Conservation (phyloP, 129 eudicot genomes). For the Flaveria brownii region DNA sequence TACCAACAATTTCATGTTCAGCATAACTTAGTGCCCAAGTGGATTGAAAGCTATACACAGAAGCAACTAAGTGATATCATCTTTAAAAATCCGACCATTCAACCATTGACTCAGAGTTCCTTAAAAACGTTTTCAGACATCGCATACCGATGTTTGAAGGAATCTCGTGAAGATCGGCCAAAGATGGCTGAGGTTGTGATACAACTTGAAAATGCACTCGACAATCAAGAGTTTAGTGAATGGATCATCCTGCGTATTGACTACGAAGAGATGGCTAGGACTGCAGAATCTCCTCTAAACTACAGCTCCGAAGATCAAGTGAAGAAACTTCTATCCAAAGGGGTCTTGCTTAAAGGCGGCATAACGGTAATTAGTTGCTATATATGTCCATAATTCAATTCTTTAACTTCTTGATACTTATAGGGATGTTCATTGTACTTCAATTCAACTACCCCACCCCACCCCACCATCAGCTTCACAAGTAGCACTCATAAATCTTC, state of each 20-base stretch:
- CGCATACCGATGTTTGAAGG: slow-evolving; percentile 13
- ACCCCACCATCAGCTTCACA: too few relatives aligned
- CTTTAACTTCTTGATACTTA: too few relatives aligned
- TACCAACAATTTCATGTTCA: too few relatives aligned
- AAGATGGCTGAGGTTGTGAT: slow-evolving; percentile 13
- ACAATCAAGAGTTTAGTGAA: not conserved
- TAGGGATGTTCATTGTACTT: too few relatives aligned
- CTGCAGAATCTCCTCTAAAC: not conserved
- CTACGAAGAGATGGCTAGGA: not conserved
- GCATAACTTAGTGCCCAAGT: too few relatives aligned
- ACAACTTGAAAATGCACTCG: slow-evolving; percentile 22
- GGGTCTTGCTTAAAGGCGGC: not conserved
- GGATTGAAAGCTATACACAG: too few relatives aligned
- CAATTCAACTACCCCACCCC: too few relatives aligned
- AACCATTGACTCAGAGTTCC: not conserved
- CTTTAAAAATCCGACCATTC: too few relatives aligned
- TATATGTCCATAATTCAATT: too few relatives aligned
- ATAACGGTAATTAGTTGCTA: too few relatives aligned
- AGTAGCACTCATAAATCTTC: too few relatives aligned
- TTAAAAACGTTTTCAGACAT: slow-evolving; percentile 18
- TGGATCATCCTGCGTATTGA: not conserved
- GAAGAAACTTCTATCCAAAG: slow-evolving; percentile 9
- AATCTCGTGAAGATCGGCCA: slow-evolving; percentile 21
- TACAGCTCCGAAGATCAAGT: not conserved
- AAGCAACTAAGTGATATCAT: too few relatives aligned